Evolutionary conservation across 2,329 filamentous ascomycete species (phyloP), one percentile per base, ranked within the genome.

Genomic region (Tolypocladium guangdongense): DNA sequence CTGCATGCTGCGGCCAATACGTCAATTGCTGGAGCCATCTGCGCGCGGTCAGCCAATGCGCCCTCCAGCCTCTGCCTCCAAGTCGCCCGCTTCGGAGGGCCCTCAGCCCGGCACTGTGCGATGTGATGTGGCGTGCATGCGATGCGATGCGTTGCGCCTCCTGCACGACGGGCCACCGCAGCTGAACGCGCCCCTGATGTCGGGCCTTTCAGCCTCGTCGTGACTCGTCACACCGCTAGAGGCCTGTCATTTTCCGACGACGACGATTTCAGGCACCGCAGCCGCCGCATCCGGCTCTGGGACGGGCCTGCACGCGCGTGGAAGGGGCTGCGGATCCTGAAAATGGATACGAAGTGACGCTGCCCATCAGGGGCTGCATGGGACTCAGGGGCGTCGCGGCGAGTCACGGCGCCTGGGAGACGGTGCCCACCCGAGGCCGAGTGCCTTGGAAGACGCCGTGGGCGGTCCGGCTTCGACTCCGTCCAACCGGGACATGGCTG

Each of bases 191-290:
- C 43, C 30, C 14, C 38, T 46, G 50, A 16, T 20, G 46, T 52
- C 49, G 52, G 52, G 22, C 49, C 52, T 51, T 56, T 52, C 51
- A 50, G 52, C 7, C 47, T 37, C 32, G 27, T 18, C 33, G 55
- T 54, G 54, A 55, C 55, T 18, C 33, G 55, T 54, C 55, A 56
- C 55, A 57, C 54, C 54, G 49, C 55, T 38, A 49, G 32, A 43
- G 4, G 43, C 43, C 27, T 33, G 18, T 11, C 32, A 16, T 16
- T 36, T 18, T 36, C 14, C 24, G 7, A 10, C 14, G 14, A 18
- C 14, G 22, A 3, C 14, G 22, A 43, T 7, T 7, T 7, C 20
- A 24, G 39, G 39, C 20, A 2, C 14, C 7, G 35, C 35, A 18
- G 16, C 35, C 37, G 37, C 37, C 37, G 37, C 1, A 38, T 38